Percentiles rank a stretch among this genome's conserved stretches.
phyloP scores from a whole-genome alignment of 495 filamentous ascomycete genomes.

The Penicillium goetzii region DNA sequence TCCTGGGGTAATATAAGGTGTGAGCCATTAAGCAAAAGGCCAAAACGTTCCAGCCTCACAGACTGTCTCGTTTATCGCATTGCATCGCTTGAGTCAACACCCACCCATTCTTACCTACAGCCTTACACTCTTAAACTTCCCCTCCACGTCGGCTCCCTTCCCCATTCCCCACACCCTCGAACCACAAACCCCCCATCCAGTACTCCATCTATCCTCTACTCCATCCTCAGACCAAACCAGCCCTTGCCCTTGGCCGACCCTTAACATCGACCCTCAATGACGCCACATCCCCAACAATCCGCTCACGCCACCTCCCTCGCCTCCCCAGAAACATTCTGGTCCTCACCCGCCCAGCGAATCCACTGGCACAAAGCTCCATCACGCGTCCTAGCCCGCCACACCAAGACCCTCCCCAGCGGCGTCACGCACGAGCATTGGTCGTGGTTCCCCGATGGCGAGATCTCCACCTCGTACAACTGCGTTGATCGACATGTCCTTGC shows the following conservation, averaged over 20 bases:
- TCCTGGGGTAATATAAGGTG: not conserved
- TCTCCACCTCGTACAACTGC: slow-evolving; percentile 90
- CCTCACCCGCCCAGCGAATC: slow-evolving; percentile 69
- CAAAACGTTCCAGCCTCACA: not conserved
- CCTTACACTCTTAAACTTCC: not conserved
- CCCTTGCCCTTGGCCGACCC: no score
- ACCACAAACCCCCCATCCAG: not conserved
- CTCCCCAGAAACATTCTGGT: slow-evolving; percentile 76
- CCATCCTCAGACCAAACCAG: no score
- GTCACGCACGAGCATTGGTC: slow-evolving; percentile 65
- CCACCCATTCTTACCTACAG: not conserved
- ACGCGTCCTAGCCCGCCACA: slow-evolving; percentile 43
- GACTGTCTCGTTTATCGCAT: not conserved
- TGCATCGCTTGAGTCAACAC: not conserved
- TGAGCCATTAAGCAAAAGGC: not conserved
- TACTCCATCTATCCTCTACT: no score
- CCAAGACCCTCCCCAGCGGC: slow-evolving; percentile 54
- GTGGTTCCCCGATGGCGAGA: slow-evolving; percentile 89
- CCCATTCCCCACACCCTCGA: not conserved
- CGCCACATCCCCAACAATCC: slow-evolving; percentile 43
- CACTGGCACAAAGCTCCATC: slow-evolving; percentile 78
- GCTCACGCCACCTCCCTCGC: slow-evolving; percentile 45
- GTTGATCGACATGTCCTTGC: slow-evolving; percentile 82
- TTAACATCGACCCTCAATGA: slow-evolving; percentile 13
- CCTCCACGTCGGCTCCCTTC: not conserved